Conservation (phyloP, 2,329 filamentous ascomycete species). For the Cladosporium oxysporum region DNA sequence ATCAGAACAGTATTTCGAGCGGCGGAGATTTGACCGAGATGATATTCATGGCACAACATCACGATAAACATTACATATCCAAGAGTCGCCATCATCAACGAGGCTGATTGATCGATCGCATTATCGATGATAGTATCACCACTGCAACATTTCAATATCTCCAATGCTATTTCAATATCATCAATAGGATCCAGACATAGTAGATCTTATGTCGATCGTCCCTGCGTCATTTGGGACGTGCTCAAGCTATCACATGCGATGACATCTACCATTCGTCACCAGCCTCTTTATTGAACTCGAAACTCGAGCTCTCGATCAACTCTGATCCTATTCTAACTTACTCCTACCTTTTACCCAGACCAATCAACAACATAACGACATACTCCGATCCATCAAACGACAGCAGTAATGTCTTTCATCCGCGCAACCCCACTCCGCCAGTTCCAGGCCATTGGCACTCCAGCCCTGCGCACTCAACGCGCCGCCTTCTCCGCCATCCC, state of each 20-base stretch:
- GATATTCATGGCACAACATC: not conserved
- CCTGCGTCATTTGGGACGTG: slow-evolving; percentile 15
- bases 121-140: not conserved
- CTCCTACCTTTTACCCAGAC: not conserved
- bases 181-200: not conserved
- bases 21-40: not conserved
- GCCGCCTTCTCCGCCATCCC: slow-evolving; percentile 33
- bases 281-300: slow-evolving; percentile 6
- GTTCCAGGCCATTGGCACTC: slow-evolving; percentile 22
- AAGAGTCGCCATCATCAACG: too few relatives aligned
- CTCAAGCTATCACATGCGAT: slow-evolving; percentile 13
- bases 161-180: not conserved
- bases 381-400: not conserved
- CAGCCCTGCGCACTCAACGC: slow-evolving; percentile 23
- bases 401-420: slow-evolving; percentile 27
- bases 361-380: not conserved
- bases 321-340: not conserved
- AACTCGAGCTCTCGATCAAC: not conserved
- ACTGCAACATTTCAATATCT: not conserved
- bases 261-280: slow-evolving; percentile 19
- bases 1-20: not conserved
- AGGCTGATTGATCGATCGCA: not conserved
- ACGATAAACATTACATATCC: not conserved
- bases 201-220: slow-evolving; percentile 7
- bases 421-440: slow-evolving; percentile 25